A percentile compares a stretch with the other conserved stretches of the same genome.
phyloP scores from a whole-genome alignment of 2,329 filamentous ascomycete genomes.

The Orbilia quercus region DNA sequence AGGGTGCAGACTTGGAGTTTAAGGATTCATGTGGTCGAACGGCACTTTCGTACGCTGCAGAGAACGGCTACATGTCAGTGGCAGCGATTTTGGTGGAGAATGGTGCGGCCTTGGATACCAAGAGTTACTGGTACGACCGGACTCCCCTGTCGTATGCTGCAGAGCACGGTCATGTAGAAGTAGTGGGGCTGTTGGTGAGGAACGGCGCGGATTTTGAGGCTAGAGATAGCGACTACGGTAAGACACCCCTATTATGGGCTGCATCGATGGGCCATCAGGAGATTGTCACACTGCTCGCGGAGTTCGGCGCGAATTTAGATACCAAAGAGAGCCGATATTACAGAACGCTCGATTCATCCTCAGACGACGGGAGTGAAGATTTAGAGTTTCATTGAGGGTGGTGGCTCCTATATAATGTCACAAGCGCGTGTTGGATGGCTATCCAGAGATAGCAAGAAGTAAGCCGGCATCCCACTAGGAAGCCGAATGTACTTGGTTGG shows the following conservation, averaged over 20 bases:
- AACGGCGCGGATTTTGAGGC: neutral
- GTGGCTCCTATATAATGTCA: neutral
- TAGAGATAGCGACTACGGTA: constrained; percentile 28
- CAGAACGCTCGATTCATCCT: neutral
- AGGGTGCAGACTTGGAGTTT: constrained; percentile 54
- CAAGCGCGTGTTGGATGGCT: constrained; percentile 9
- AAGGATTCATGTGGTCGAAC: constrained; percentile 57
- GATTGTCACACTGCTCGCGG: neutral
- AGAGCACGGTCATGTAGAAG: neutral
- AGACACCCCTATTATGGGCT: constrained; percentile 52
- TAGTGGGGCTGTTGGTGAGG: constrained; percentile 9
- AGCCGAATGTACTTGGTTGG: no score
- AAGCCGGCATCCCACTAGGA: neutral
- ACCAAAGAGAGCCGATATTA: neutral
- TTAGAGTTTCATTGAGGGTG: neutral
- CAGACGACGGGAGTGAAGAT: neutral
- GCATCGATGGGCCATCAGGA: neutral
- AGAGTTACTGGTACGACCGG: neutral
- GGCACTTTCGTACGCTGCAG: constrained; percentile 55
- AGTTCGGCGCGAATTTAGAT: neutral
- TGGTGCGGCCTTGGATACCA: neutral
- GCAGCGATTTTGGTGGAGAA: constrained; percentile 16
- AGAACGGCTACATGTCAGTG: constrained; percentile 20
- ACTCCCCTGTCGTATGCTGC: constrained; percentile 56
- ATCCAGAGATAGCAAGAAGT: neutral